Conservation (phyloP, 176 grass and related monocot genomes). For the Aechmea fasciata region DNA sequence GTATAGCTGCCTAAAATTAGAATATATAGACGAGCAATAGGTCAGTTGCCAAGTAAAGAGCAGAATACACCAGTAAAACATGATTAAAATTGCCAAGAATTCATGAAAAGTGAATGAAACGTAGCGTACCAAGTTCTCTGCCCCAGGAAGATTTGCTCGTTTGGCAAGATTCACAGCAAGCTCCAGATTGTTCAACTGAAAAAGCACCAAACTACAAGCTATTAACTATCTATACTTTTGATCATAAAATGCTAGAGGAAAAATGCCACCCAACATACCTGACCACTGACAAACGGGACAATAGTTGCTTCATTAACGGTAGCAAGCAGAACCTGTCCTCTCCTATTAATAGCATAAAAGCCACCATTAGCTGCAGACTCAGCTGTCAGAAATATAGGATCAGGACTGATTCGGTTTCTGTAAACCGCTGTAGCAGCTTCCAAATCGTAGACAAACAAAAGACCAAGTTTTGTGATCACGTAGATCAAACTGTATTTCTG, state of each 20-base stretch:
- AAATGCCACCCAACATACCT: slow-evolving; percentile 38
- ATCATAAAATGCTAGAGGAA: slow-evolving; percentile 11
- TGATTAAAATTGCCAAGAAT: neutral
- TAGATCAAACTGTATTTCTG: slow-evolving; percentile 93
- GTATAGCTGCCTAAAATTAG: too few relatives aligned
- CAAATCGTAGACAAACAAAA: slow-evolving; percentile 97
- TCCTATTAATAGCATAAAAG: slow-evolving; percentile 97
- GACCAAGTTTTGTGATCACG: slow-evolving; percentile 93
- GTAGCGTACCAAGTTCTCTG: slow-evolving; percentile 77
- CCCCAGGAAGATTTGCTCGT: slow-evolving; percentile 96
- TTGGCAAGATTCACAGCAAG: slow-evolving; percentile 98
- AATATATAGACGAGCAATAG: too few relatives aligned
- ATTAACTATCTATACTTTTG: neutral
- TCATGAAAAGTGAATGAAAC: neutral
- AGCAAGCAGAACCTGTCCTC: slow-evolving; percentile 88
- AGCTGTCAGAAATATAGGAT: slow-evolving; percentile 93
- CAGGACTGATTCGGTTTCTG: slow-evolving; percentile 96
- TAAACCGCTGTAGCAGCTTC: slow-evolving; percentile 91
- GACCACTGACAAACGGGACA: slow-evolving; percentile 79
- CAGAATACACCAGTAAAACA: too few relatives aligned
- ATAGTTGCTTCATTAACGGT: slow-evolving; percentile 93
- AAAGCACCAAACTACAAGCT: slow-evolving; percentile 8
- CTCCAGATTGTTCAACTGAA: slow-evolving; percentile 94
- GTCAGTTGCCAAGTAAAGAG: too few relatives aligned
- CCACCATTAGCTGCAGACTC: slow-evolving; percentile 76